Percentiles rank a stretch among this genome's conserved stretches.
These are phyloP conservation scores for Paspalum vaginatum DNA, from an alignment of 176 grass and related monocot genomes.

Conservation along the genomic window DNA sequence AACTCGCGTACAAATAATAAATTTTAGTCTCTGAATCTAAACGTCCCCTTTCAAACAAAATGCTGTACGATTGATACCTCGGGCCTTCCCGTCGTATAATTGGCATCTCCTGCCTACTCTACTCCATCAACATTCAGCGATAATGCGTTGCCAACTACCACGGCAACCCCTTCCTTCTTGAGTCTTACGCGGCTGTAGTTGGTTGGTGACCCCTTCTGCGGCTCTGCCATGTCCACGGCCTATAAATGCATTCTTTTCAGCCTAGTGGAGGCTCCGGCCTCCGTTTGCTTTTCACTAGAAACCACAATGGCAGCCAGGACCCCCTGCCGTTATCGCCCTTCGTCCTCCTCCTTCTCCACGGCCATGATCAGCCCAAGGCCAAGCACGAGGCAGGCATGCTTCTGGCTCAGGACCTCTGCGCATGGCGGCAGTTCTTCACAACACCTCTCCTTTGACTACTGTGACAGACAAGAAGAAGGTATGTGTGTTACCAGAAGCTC, in stretches of 20 bases:
- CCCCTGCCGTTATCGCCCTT: background rate
- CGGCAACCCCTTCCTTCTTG: background rate
- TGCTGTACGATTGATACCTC: background rate
- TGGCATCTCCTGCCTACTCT: background rate
- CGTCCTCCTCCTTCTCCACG: conserved; percentile 31
- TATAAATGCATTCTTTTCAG: conserved; percentile 22
- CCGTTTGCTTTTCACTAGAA: background rate
- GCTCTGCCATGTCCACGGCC: background rate
- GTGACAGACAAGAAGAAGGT: conserved; percentile 37
- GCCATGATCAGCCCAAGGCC: conserved; percentile 10
- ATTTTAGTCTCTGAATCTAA: too few species aligned
- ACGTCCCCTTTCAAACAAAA: too few species aligned
- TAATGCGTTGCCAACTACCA: background rate
- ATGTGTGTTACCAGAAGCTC: background rate
- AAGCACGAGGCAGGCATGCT: conserved; percentile 12
- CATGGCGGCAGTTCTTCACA: conserved; percentile 29
- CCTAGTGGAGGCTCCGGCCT: background rate
- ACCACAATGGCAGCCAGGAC: conserved; percentile 40
- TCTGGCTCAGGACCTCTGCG: conserved; percentile 37
- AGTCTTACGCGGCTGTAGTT: background rate
- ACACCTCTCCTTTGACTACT: conserved; percentile 24
- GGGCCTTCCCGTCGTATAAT: conserved; percentile 16
- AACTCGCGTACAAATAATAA: too few species aligned
- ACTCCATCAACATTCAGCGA: background rate
- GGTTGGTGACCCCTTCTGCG: background rate